Conservation (phyloP, 129 eudicot genomes). For the Flaveria sonorensis region DNA sequence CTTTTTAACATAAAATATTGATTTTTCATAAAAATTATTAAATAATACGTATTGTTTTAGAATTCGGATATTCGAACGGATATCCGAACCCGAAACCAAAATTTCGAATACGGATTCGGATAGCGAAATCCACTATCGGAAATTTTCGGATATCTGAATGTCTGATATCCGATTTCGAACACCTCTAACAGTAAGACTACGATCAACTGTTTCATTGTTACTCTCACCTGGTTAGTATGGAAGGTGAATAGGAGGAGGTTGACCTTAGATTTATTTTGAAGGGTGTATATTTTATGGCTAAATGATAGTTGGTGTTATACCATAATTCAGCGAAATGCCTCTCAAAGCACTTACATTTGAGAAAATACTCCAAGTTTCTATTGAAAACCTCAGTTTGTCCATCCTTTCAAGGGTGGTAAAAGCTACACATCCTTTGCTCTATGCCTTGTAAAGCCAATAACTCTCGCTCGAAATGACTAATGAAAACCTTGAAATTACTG, state of each 20-base stretch:
- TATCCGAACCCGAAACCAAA: too few species aligned
- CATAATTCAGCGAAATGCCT: not conserved
- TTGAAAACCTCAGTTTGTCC: not conserved
- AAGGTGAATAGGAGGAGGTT: not conserved
- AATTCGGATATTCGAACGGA: too few species aligned
- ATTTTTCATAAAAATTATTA: too few species aligned
- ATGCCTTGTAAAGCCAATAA: not conserved
- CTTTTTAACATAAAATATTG: too few species aligned
- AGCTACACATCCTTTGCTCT: not conserved
- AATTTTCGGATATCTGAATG: too few species aligned
- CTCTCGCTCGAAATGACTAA: not conserved
- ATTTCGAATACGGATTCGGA: not conserved
- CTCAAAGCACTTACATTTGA: not conserved
- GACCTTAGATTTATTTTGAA: not conserved
- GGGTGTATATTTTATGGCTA: not conserved
- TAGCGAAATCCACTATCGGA: too few species aligned
- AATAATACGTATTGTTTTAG: too few species aligned
- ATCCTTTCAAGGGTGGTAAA: not conserved
- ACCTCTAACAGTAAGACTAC: not conserved
- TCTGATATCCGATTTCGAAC: not conserved
- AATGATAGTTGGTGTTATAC: constrained; percentile 1
- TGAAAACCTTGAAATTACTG: not conserved
- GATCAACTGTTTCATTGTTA: not conserved
- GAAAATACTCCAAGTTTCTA: not conserved
- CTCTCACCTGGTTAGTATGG: not conserved